phyloP scores from a whole-genome alignment of 2,329 filamentous ascomycete genomes.

The Epichloe hybrida region DNA sequence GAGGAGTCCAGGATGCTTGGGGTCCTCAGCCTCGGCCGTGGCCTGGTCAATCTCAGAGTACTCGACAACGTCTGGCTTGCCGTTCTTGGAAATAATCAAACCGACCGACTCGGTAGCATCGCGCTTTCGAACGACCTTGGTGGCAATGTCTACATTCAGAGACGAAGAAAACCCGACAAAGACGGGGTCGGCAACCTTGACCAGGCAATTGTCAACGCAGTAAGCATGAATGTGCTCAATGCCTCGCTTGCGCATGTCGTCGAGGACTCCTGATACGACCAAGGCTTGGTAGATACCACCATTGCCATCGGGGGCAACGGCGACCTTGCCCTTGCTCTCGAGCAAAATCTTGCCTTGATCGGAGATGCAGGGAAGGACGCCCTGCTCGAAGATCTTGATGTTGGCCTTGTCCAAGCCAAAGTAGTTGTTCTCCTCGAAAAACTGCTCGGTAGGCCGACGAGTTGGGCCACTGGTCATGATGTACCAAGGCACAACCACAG shows the following conservation, averaged over 20 bases:
- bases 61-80: conserved; percentile 92
- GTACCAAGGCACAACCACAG: conserved; percentile 81
- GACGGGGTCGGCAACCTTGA: conserved; percentile 90
- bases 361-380: conserved; percentile 89
- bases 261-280: conserved; percentile 63
- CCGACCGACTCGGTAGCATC: conserved; percentile 93
- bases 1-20: conserved; percentile 65
- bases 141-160: conserved; percentile 86
- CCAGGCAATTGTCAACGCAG: conserved; percentile 98
- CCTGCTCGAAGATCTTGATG: conserved; percentile 90
- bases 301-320: conserved; percentile 93
- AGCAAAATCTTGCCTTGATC: conserved; percentile 96
- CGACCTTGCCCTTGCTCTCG: conserved; percentile 79
- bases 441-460: conserved; percentile 78
- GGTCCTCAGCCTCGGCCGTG: conserved; percentile 79
- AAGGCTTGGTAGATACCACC: conserved; percentile 93
- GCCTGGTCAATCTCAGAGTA: conserved; percentile 91
- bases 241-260: conserved; percentile 78
- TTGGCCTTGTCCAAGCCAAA: conserved; percentile 82
- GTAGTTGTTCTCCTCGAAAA: conserved; percentile 85
- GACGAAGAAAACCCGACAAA: conserved; percentile 89
- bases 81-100: conserved; percentile 87
- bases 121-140: conserved; percentile 98
- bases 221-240: conserved; percentile 94
- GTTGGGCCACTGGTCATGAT: conserved; percentile 99